Evolutionary conservation across 225 moss, liverwort and hornwort genomes (phyloP), one percentile per base, ranked within the genome.

Genomic region (Marchantia paleacea): DNA sequence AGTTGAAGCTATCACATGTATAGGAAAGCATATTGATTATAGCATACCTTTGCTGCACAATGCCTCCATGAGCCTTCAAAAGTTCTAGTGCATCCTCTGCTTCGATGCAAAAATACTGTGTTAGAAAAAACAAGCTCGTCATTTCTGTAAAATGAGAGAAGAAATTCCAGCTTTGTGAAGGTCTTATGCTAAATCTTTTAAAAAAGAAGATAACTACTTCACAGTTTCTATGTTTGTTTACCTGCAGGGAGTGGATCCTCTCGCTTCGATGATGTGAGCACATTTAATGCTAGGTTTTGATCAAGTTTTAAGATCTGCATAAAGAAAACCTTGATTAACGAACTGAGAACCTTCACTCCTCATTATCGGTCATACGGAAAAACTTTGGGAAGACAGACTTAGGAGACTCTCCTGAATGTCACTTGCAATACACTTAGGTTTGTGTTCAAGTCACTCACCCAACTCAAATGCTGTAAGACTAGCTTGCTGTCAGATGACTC

Each of bases 211-310:
- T 39, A 39, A 39, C 39, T 39, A 39, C 39, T 39, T 39, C 39
- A 39, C 39, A 39, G 39, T 39, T 39, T 2, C 39, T 39, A 39
- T 5, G 39, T 39, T 39, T 39, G 5, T 62, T 72, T 77, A 99
- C 97, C 95, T 84, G 95, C 89, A 78, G 90, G 89, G 78, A 99
- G 93, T 63, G 87, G 86, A 82, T 87, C 86, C 81, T 79, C 85
- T 82, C 97, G 95, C 73, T 86, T 90, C n/a, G 92, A 90, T 81
- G 95, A 95, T 75, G 97, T 95, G 80, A 99, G 90, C 52, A 99
- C 92, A 31, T 83, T 84, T 81, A 95, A 91, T 62, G 93, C 97
- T 79, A 99, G 83, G 58, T 84, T 89, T 81, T 89, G 85, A 84
- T 95, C 90, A 75, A 99, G 82, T 80, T 83, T 81, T 76, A 94